Evolutionary conservation across 192 early-diverging fungal genomes (phyloP).

Genomic region (Linnemannia zychae): DNA sequence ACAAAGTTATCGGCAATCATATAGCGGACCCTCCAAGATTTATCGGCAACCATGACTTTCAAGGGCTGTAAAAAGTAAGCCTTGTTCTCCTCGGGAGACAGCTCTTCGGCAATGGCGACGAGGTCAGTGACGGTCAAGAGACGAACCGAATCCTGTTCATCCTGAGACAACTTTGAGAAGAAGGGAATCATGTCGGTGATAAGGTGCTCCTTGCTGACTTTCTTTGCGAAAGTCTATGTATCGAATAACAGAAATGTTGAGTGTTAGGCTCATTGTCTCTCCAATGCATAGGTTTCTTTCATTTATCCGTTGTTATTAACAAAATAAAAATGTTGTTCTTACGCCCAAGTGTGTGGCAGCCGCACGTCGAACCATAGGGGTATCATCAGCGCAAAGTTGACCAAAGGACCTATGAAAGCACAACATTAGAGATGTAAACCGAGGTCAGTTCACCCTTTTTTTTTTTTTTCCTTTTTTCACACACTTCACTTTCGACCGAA

Average conservation of each 20-base stretch:
- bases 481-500: background rate
- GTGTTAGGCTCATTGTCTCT: background rate
- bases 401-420: conserved; percentile 70
- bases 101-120: conserved; percentile 88
- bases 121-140: conserved; percentile 94
- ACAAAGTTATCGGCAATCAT: conserved; percentile 99
- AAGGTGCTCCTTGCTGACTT: conserved; percentile 81
- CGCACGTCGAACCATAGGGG: conserved; percentile 97
- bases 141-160: conserved; percentile 97
- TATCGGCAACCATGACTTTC: conserved; percentile 85
- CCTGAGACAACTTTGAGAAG: conserved; percentile 86
- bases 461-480: no score
- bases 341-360: conserved; percentile 88
- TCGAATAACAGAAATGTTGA: background rate
- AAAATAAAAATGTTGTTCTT: conserved; percentile 30
- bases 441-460: background rate
- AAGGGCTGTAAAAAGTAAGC: conserved; percentile 80
- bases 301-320: background rate
- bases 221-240: conserved; percentile 75
- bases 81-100: conserved; percentile 84
- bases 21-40: conserved; percentile 98
- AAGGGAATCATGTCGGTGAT: conserved; percentile 85
- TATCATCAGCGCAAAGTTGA: conserved; percentile 91
- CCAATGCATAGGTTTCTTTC: background rate
- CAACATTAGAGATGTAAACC: background rate